Base-by-base conservation (phyloP, 1,284 basidiomycete genomes). In the Hemileia vastatrix region DNA sequence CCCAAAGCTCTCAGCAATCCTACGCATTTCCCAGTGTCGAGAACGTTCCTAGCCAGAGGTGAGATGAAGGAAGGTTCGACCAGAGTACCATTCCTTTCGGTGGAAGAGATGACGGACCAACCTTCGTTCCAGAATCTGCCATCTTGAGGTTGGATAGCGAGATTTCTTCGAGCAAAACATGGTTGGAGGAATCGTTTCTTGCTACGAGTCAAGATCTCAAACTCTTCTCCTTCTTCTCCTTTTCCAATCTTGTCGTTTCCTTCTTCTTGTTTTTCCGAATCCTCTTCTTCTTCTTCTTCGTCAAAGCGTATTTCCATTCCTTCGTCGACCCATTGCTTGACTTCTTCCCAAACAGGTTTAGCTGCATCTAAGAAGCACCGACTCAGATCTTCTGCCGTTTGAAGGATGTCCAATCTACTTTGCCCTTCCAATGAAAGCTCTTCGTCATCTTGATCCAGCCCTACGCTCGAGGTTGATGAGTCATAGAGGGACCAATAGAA, bases 1-100 rank as follows among this genome's bases (percentile, higher is more conserved):
- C 68, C 68, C 19, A 69, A 51, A 23, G 67, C 65, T 15, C 68
- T 56, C 5, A 69, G 63, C 40, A 69, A 45, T 9, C 68, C 67
- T 0, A 69, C 68, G 2, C 67, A 64, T 27, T 69, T 69, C 6
- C 65, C 60, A 6, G 63, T 65, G 1, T 64, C 64, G 21, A 69
- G 15, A 4, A 69, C 62, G 27, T 67, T 66, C 4, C 50, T 54
- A 27, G 65, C 57, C 50, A 69, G 59, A 0, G 65, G 61, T 9
- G 49, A 47, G 24, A 69, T 31, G 59, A 69, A 67, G 6, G 65
- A 66, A 1, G 67, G 67, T 40, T 40, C 36, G 11, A 15, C 15
- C 15, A 11, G 11, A 40, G 8, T 40, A 11, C 9, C 8, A 15
- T 40, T 40, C 15, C 15, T 15, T 11, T 40, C 15, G 15, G 36